Base-by-base conservation (phyloP, 2,329 filamentous ascomycete species). In the Cyphellophora attinorum region DNA sequence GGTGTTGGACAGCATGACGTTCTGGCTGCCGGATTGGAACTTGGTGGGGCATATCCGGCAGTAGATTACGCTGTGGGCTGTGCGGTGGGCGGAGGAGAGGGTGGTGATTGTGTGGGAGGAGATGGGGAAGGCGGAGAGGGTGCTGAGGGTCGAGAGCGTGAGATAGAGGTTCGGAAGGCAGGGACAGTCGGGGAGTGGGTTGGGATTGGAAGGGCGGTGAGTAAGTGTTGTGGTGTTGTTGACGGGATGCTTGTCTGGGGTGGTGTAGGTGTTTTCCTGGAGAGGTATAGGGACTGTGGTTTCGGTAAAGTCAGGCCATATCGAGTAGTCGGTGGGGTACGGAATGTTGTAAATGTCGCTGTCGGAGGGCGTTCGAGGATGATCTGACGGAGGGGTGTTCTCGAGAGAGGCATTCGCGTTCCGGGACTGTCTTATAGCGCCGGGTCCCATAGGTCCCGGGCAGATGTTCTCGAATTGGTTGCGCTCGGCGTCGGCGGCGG, bases 1-100 rank as follows among this genome's bases (percentile, higher is more conserved):
- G 8, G 62, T 64, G 10, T 57, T 58, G n/a, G 57, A 54, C 31
- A 66, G 54, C 59, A 64, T 65, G 29, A 66, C 54, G 34, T 67
- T 67, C 39, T 65, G 62, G 15, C 61, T 46, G 5, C 56, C 55
- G 1, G 60, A 58, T 19, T 58, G 54, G 37, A 64, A 64, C 19
- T 48, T 52, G 23, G 54, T 53, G 2, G 62, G 62, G 38, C 63
- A 67, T 12, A 53, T 44, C 28, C 51, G 45, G 40, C 63, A 67
- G 41, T 59, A 59, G 16, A 66, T 56, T 11, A 64, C 60, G 13
- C 52, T 45, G 18, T 52, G 53, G 11, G 60, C 60, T 6, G 60
- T 65, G 36, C 53, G 52, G 16, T 62, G 54, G 11, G 58, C 59
- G n/a, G 56, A 59, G 31, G 58, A 59, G 12, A 67, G 45, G 1